phyloP scores from a whole-genome alignment of 192 early-diverging fungal genomes.

The Coemansia asiatica region DNA sequence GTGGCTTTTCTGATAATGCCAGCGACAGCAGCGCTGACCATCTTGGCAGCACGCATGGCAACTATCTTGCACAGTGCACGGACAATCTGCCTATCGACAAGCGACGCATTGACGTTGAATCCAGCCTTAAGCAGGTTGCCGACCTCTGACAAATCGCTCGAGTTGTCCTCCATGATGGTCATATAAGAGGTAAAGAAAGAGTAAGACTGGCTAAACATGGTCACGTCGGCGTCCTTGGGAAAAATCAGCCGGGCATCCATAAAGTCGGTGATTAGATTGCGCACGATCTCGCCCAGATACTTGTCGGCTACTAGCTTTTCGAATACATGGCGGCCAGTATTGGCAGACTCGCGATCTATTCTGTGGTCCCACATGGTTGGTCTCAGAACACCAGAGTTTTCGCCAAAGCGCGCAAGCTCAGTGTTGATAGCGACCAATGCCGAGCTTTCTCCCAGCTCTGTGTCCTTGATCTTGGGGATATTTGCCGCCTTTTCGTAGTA shows the following conservation, averaged over 20 bases:
- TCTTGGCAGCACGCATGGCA: slow-evolving; percentile 78
- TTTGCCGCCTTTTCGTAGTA: slow-evolving; percentile 84
- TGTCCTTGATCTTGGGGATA: slow-evolving; percentile 49
- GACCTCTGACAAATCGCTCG: slow-evolving; percentile 62
- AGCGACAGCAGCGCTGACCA: slow-evolving; percentile 68
- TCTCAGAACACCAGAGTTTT: slow-evolving; percentile 64
- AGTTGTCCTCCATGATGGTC: slow-evolving; percentile 73
- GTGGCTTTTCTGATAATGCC: slow-evolving; percentile 39
- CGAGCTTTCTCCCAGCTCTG: slow-evolving; percentile 15
- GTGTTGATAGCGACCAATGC: slow-evolving; percentile 85
- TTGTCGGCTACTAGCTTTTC: slow-evolving; percentile 95
- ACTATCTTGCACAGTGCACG: slow-evolving; percentile 79
- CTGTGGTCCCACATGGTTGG: slow-evolving; percentile 80
- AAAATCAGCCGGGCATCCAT: slow-evolving; percentile 81
- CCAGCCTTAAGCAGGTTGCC: slow-evolving; percentile 69
- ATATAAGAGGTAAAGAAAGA: slow-evolving; percentile 77
- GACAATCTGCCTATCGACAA: slow-evolving; percentile 81
- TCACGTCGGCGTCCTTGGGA: slow-evolving; percentile 33
- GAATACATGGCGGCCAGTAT: slow-evolving; percentile 78
- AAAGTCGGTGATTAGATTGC: slow-evolving; percentile 79
- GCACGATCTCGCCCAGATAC: slow-evolving; percentile 91
- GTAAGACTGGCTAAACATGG: slow-evolving; percentile 62
- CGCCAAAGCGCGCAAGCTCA: slow-evolving; percentile 90
- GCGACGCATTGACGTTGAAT: slow-evolving; percentile 64
- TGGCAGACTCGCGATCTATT: slow-evolving; percentile 77